phyloP scores from a whole-genome alignment of 2,329 filamentous ascomycete genomes.

The Alternaria ethzedia region DNA sequence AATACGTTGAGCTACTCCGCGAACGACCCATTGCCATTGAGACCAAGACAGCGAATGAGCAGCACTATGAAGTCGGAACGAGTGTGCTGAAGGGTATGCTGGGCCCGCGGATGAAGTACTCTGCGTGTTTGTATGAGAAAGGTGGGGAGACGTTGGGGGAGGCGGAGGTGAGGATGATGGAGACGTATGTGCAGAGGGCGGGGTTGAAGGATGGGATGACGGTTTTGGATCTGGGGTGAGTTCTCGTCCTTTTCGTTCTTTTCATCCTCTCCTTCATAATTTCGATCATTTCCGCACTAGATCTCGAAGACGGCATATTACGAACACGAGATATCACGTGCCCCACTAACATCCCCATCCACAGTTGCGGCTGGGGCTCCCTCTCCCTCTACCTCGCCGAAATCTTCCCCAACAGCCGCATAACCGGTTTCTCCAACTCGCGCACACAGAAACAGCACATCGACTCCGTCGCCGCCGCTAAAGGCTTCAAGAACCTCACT shows the following conservation, averaged over 20 bases:
- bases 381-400: constrained; percentile 70
- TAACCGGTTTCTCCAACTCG: constrained; percentile 74
- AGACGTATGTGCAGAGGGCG: constrained; percentile 66
- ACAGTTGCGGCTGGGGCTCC: constrained; percentile 73
- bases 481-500: constrained; percentile 65
- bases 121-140: constrained; percentile 69
- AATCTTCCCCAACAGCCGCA: constrained; percentile 64
- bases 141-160: constrained; percentile 62
- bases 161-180: constrained; percentile 71
- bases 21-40: constrained; percentile 71
- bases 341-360: background rate
- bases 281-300: background rate
- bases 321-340: background rate
- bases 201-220: constrained; percentile 65
- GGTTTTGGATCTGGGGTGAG: constrained; percentile 67
- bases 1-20: constrained; percentile 66
- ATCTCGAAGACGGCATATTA: background rate
- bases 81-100: constrained; percentile 67
- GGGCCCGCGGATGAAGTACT: constrained; percentile 76
- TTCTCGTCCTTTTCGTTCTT: constrained; percentile 24
- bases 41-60: constrained; percentile 68
- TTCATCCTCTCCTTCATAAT: background rate
- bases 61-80: constrained; percentile 76
- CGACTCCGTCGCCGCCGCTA: constrained; percentile 62
- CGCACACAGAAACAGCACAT: constrained; percentile 72